These are phyloP conservation scores for Exophiala oligosperma DNA, from an alignment of 2,329 filamentous ascomycete species.

Conservation along the genomic window DNA sequence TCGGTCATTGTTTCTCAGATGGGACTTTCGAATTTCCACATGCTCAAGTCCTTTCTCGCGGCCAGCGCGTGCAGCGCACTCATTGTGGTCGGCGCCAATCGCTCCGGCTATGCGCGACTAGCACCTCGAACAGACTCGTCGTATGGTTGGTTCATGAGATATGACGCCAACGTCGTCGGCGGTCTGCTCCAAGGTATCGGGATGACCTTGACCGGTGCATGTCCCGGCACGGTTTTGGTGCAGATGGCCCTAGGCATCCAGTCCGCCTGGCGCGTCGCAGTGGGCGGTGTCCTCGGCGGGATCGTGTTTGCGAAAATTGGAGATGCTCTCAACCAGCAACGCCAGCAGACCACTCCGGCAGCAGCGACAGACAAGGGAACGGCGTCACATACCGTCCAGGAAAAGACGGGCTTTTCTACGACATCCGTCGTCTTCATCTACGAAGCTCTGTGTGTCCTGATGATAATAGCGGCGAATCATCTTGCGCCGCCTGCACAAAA, in stretches of 20 bases:
- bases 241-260: slow-evolving; percentile 58
- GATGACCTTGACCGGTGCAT: slow-evolving; percentile 66
- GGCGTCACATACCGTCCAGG: slow-evolving; percentile 17
- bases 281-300: slow-evolving; percentile 58
- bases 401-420: slow-evolving; percentile 21
- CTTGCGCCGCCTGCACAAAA: slow-evolving; percentile 21
- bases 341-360: neutral
- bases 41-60: slow-evolving; percentile 64
- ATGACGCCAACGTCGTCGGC: slow-evolving; percentile 67
- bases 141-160: slow-evolving; percentile 54
- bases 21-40: slow-evolving; percentile 62
- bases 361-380: slow-evolving; percentile 2
- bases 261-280: slow-evolving; percentile 54
- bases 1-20: slow-evolving; percentile 63
- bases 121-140: slow-evolving; percentile 53
- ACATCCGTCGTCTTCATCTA: slow-evolving; percentile 40
- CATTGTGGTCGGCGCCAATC: slow-evolving; percentile 46
- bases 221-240: slow-evolving; percentile 64
- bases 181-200: slow-evolving; percentile 63
- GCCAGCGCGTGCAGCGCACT: slow-evolving; percentile 64
- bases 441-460: slow-evolving; percentile 43
- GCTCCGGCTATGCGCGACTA: slow-evolving; percentile 44
- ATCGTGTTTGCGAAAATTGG: slow-evolving; percentile 34
- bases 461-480: slow-evolving; percentile 37
- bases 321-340: slow-evolving; percentile 12